Conservation (phyloP, 2,329 filamentous ascomycete genomes). For the Nemania diffusa region DNA sequence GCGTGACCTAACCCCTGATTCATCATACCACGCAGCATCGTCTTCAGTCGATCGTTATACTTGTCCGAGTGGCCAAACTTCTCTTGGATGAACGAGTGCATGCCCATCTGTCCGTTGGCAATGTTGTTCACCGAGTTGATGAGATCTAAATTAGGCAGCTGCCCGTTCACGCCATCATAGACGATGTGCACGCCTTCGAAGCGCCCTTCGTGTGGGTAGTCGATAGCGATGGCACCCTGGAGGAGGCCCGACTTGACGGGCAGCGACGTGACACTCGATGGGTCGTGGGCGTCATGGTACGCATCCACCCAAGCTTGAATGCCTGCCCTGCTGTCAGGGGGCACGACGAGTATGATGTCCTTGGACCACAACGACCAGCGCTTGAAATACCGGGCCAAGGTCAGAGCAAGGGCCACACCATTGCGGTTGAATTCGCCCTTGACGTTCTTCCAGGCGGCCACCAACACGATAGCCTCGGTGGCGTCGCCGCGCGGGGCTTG, state of each 20-base stretch:
- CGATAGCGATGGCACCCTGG: constrained; percentile 91
- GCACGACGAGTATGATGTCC: constrained; percentile 92
- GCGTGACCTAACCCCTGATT: constrained; percentile 90
- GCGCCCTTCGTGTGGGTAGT: constrained; percentile 85
- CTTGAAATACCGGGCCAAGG: constrained; percentile 93
- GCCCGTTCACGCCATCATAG: constrained; percentile 96
- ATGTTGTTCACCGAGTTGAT: constrained; percentile 94
- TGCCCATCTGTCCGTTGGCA: constrained; percentile 90
- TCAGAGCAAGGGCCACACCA: constrained; percentile 86
- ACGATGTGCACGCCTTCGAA: constrained; percentile 91
- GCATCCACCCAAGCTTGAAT: constrained; percentile 98
- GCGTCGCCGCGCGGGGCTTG: constrained; percentile 95
- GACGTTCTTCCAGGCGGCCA: constrained; percentile 88
- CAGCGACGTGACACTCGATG: constrained; percentile 75
- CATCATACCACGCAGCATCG: constrained; percentile 92
- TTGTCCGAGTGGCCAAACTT: constrained; percentile 81
- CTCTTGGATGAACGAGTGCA: constrained; percentile 83
- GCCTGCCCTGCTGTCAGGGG: constrained; percentile 87
- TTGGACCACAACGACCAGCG: constrained; percentile 99
- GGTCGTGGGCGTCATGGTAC: constrained; percentile 89
- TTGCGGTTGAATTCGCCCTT: constrained; percentile 83
- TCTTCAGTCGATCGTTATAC: constrained; percentile 84
- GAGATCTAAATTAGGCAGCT: constrained; percentile 93
- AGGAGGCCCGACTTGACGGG: constrained; percentile 92
- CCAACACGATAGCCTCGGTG: constrained; percentile 93